Conservation (phyloP, 2,329 filamentous ascomycete species). For the Aspergillus japonicus region DNA sequence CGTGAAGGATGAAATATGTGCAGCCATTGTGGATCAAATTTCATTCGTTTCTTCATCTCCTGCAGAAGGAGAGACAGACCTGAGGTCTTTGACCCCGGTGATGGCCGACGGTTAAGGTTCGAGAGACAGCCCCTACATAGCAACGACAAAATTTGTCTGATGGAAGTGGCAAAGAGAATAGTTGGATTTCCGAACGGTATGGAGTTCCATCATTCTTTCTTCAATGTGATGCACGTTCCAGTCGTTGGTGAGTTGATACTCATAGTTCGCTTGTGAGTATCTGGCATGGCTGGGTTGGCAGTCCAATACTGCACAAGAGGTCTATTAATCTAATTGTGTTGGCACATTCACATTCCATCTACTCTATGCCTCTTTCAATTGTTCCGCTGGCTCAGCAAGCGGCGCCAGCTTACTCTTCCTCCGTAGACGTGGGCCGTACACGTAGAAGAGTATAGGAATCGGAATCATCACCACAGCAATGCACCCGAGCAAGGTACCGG, state of each 20-base stretch:
- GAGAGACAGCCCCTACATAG: no score
- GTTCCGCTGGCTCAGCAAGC: background rate
- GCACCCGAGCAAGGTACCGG: conserved; percentile 19
- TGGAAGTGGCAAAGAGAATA: no score
- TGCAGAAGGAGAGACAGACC: no score
- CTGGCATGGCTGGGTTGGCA: background rate
- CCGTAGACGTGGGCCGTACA: conserved; percentile 17
- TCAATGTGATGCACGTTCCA: background rate
- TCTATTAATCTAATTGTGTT: background rate
- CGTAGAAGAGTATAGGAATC: conserved; percentile 21
- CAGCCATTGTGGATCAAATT: no score
- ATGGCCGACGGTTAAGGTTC: no score
- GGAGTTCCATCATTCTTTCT: background rate
- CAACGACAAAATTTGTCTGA: no score
- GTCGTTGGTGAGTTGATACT: background rate
- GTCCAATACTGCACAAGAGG: background rate
- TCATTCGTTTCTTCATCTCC: no score
- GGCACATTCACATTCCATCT: background rate
- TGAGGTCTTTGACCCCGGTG: no score
- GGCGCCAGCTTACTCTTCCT: conserved; percentile 20
- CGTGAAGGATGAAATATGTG: no score
- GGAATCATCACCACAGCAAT: conserved; percentile 25
- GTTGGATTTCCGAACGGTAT: no score
- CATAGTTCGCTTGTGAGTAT: background rate
- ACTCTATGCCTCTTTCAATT: background rate